A percentile compares a stretch with the other conserved stretches of the same genome.
These are phyloP conservation scores for Quercus tomentella DNA, from an alignment of 331 rosid genomes.

Conservation along the genomic window DNA sequence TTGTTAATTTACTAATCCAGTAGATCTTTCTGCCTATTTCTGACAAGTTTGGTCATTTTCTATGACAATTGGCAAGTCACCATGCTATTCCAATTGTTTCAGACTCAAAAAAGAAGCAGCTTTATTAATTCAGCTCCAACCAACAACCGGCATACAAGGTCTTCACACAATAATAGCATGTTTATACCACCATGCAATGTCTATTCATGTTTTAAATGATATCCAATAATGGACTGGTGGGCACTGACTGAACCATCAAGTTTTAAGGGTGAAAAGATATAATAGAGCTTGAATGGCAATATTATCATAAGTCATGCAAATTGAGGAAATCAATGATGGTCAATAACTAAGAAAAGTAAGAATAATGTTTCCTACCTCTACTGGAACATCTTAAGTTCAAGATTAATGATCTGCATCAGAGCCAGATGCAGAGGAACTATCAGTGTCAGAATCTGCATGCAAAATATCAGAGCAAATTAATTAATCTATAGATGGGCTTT, in stretches of 20 bases:
- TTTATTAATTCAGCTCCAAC: background rate
- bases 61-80: too few relatives aligned
- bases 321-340: background rate
- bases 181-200: background rate
- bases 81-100: background rate
- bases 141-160: background rate
- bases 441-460: slow-evolving; percentile 84
- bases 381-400: slow-evolving; percentile 35
- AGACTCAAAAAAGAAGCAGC: background rate
- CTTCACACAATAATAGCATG: background rate
- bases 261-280: background rate
- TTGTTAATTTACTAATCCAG: too few relatives aligned
- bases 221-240: background rate
- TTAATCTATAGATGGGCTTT: background rate
- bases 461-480: background rate
- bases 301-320: background rate
- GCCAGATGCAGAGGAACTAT: slow-evolving; percentile 89
- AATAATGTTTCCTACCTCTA: slow-evolving; percentile 28
- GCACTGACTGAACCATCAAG: background rate
- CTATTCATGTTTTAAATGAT: background rate
- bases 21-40: too few relatives aligned
- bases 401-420: slow-evolving; percentile 64
- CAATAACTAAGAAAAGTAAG: background rate
- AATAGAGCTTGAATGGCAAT: background rate
- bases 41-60: too few relatives aligned